phyloP scores from a whole-genome alignment of 2,329 filamentous ascomycete genomes.

The Mollisiaceae sp. region DNA sequence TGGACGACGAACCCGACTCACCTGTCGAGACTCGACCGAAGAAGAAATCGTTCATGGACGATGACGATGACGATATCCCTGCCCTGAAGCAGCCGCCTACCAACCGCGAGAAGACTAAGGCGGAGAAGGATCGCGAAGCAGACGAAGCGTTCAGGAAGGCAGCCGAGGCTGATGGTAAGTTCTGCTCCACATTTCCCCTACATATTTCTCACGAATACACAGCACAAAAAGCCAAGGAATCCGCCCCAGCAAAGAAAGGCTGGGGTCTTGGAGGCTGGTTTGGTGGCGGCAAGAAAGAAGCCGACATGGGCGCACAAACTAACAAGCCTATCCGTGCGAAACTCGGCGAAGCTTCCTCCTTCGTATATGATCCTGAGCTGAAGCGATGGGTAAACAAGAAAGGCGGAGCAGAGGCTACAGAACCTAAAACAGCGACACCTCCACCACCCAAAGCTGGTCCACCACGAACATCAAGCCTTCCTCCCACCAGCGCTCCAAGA shows the following conservation, averaged over 20 bases:
- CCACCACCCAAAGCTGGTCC: constrained; percentile 73
- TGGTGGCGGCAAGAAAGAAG: constrained; percentile 63
- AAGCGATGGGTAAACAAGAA: constrained; percentile 99
- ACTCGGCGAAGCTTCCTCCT: constrained; percentile 89
- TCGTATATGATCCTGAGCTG: constrained; percentile 93
- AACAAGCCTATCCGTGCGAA: constrained; percentile 87
- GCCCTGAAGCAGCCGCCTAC: constrained; percentile 48
- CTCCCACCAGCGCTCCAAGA: constrained; percentile 20
- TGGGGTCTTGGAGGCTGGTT: constrained; percentile 92
- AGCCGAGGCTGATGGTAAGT: constrained; percentile 74
- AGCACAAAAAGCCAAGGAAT: constrained; percentile 66
- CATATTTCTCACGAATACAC: constrained; percentile 24
- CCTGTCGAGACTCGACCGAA: constrained; percentile 60
- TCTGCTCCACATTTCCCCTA: constrained; percentile 27
- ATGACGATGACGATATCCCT: constrained; percentile 75
- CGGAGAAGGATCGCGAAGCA: constrained; percentile 77
- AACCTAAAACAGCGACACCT: constrained; percentile 69
- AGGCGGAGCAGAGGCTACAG: constrained; percentile 63
- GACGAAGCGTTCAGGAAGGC: constrained; percentile 86
- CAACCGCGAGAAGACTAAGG: constrained; percentile 62
- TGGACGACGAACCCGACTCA: constrained; percentile 50
- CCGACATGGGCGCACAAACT: constrained; percentile 44
- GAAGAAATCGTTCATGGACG: constrained; percentile 81
- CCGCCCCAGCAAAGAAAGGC: constrained; percentile 62
- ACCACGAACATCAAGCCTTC: constrained; percentile 43